Base-by-base conservation (phyloP, 2,329 filamentous ascomycete species). In the Penicillium carneum region DNA sequence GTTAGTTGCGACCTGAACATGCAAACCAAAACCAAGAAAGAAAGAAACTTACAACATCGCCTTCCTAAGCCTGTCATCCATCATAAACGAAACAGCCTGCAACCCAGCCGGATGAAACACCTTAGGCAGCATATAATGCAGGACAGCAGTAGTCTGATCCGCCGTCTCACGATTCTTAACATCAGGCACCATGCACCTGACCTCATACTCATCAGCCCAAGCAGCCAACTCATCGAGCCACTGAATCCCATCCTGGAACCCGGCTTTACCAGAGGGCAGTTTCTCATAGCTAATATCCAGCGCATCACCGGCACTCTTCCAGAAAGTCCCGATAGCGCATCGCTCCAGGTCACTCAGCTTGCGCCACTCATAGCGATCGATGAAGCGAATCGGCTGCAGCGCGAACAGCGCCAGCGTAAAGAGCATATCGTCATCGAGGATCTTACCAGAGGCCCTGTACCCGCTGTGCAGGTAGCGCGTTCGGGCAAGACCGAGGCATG, bases 281-380 rank as follows among this genome's bases (percentile, higher is more conserved):
- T 63, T 71, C 1, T 77, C 75, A 49, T 80, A 85, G 3, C 77
- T 76, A 57, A 93, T 90, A 0, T 82, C 83, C 86, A 93, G 89
- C 54, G 86, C 85, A 67, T 92, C 87, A 14, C 90, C 90, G 16
- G 91, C 77, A 54, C 82, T 82, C 74, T 90, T 90, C 90, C 89
- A 93, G 69, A 90, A 87, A 0, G 86, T 87, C 16, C 85, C 87
- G 33, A 89, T 76, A 0, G 89, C 90, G 63, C 88, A 90, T 10
- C 81, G 74, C 74, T 93, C 91, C 76, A 93, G 81, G 0, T 88
- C 85, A 16, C 84, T 88, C 23, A 91, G 74, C 4, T 78, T 41
- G 1, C 91, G 84, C 90, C 90, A 94, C 72, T 94, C 91, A 69
- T 87, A 90, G 6, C 78, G 78, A 5, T 82, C 73, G 34, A 90